These are phyloP conservation scores for Blastocystis sp. DNA, from an alignment of 352 stramenopile species.

Conservation along the genomic window DNA sequence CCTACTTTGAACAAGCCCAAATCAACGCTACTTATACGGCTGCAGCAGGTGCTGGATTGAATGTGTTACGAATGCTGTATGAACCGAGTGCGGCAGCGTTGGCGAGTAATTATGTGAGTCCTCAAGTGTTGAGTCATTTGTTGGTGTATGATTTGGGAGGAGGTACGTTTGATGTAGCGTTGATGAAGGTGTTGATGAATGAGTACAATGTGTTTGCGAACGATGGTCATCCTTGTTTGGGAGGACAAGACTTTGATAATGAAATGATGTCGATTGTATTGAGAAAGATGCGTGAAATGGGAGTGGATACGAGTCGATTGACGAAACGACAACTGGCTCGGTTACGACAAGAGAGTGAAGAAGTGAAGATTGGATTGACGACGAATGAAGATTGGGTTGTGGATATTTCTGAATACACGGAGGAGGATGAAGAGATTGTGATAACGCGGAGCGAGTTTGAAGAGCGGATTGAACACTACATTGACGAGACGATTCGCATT, in stretches of 20 bases:
- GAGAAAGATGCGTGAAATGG: neutral
- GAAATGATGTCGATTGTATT: neutral
- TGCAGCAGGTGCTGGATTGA: neutral
- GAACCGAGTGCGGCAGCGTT: neutral
- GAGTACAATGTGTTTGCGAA: neutral
- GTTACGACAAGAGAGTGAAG: neutral
- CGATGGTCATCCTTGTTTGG: neutral
- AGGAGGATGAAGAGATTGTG: slow-evolving; percentile 65
- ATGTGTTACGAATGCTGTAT: neutral
- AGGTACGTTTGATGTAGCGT: neutral
- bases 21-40: neutral
- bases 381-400: neutral
- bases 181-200: neutral
- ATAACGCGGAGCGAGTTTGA: neutral
- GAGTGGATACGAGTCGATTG: slow-evolving; percentile 62
- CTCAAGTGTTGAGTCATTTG: neutral
- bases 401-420: neutral
- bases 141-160: neutral
- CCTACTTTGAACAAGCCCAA: neutral
- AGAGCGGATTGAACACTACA: neutral
- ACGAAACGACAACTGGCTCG: neutral
- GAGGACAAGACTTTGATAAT: neutral
- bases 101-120: neutral
- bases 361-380: neutral
- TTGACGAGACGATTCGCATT: neutral